Conservation (phyloP, 139 green algal species). For the Chlamydomonas schloesseri region DNA sequence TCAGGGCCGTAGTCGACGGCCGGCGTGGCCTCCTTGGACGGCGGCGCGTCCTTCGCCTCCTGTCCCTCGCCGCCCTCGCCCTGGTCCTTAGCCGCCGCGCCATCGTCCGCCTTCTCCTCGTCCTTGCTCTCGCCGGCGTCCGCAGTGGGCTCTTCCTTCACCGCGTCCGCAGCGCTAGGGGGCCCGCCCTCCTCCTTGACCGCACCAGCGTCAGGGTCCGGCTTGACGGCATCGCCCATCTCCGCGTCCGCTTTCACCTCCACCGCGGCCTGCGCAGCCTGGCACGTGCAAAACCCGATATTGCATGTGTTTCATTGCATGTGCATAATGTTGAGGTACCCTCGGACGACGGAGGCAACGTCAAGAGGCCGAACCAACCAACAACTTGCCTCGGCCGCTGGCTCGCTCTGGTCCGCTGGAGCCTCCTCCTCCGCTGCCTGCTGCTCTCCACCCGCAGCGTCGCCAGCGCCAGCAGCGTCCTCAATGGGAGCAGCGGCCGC, state of each 20-base stretch:
- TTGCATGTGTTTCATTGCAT: no score
- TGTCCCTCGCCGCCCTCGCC: no score
- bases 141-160: not conserved
- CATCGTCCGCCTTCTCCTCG: not conserved
- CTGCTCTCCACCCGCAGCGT: not conserved
- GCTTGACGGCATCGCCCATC: not conserved
- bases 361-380: no score
- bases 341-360: no score
- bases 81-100: no score
- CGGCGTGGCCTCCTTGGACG: not conserved
- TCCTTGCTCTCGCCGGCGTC: not conserved
- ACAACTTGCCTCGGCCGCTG: not conserved
- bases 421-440: not conserved
- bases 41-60: not conserved
- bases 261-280: no score
- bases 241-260: no score
- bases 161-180: not conserved
- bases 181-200: not conserved
- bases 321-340: no score
- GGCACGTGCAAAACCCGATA: no score
- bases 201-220: not conserved
- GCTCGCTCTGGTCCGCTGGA: not conserved
- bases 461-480: not conserved
- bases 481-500: not conserved
- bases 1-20: conserved; percentile 49